phyloP scores from a whole-genome alignment of 169 alveolate species.

The Cryptosporidium sp. region DNA sequence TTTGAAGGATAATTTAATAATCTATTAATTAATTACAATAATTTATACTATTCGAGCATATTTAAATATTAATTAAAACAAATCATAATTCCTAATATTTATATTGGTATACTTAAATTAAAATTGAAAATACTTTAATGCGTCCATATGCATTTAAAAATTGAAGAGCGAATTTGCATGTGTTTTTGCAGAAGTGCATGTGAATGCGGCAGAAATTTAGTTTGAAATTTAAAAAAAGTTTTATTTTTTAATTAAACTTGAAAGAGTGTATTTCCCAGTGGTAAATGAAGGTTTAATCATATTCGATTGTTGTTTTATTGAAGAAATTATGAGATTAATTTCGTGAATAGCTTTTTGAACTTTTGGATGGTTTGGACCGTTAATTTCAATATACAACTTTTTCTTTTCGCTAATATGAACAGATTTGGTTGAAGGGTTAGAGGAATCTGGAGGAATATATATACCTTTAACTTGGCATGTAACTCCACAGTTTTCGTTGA shows the following conservation, averaged over 20 bases:
- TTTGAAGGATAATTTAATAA: too few species aligned
- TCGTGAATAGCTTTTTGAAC: conserved; percentile 74
- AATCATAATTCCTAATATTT: neutral
- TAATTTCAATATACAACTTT: conserved; percentile 65
- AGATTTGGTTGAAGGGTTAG: conserved; percentile 26
- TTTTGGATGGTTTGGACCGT: conserved; percentile 67
- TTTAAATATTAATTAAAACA: neutral
- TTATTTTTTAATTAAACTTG: conserved; percentile 48
- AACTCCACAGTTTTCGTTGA: conserved; percentile 70
- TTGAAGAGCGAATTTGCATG: too few species aligned
- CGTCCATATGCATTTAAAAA: neutral
- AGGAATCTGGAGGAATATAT: conserved; percentile 45
- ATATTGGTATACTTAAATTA: neutral
- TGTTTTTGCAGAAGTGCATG: neutral
- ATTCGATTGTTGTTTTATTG: conserved; percentile 27
- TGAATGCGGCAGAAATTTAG: neutral
- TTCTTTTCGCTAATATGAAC: conserved; percentile 51
- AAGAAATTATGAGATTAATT: conserved; percentile 27
- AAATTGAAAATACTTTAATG: neutral
- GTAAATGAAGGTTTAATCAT: conserved; percentile 5
- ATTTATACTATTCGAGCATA: neutral
- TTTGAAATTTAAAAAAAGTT: neutral
- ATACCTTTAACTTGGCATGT: conserved; percentile 72
- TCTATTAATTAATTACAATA: neutral
- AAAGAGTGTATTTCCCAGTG: conserved; percentile 59